Base-by-base conservation (phyloP, 2,329 filamentous ascomycete species). In the Monosporascus sp. region DNA sequence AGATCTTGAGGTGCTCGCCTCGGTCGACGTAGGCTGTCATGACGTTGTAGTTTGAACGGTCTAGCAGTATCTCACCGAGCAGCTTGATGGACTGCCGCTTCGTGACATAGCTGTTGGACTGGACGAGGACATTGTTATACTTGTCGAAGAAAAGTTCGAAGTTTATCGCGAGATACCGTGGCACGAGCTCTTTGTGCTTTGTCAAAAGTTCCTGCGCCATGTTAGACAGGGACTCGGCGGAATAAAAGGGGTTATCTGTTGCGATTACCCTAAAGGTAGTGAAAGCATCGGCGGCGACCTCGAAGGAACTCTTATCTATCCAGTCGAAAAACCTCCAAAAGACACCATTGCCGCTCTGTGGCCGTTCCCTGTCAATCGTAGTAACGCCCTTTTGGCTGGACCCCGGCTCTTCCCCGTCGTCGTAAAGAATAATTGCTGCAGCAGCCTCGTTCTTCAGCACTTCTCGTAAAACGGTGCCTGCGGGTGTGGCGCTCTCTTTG, bases 11-110 rank as follows among this genome's bases (percentile, higher is more conserved):
- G 67, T 99, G 92, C 68, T 97, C 93, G 55, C 92, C 92, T 48
- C 88, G 87, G 70, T 96, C 92, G 54, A 99, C 94, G 68, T 97
- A 99, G 57, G 88, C 85, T 53, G 93, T 97, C 94, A 99, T 99
- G 67, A 97, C 90, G 67, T 86, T 90, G 76, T 99, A 99, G 73
- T 99, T 97, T 58, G 93, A 90, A 44, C 94, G 85, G 70, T 97
- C 94, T 36, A 99, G 81, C 52, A 99, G 76, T 48, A 99, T 90
- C 74, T 99, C 94, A 50, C 94, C 94, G 2, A 99, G 82, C 44
- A 99, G 81, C 72, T 99, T 99, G 74, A 97, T 97, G 17, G 91
- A 97, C 73, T 99, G 94, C 49, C 94, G 84, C 72, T 99, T 99
- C 25, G 94, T 99, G 57, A 99, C 94, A 68, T 99, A 99, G 67